Conservation (phyloP, 75 land plant species). For the Larix kaempferi region DNA sequence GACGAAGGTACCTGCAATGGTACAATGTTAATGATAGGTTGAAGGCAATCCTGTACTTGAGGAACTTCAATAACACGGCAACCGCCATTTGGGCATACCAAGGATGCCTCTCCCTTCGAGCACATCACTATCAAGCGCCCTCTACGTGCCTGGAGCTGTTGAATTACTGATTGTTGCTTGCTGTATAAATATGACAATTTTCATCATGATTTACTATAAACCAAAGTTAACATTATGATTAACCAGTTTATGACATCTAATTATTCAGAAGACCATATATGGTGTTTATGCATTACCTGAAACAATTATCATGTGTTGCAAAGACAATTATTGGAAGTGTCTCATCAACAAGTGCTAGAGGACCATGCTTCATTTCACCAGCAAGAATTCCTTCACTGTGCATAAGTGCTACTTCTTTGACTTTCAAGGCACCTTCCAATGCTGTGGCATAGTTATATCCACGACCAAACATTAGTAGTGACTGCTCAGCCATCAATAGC, state of each 20-base stretch:
- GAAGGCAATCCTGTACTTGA: conserved; percentile 86
- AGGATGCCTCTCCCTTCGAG: conserved; percentile 75
- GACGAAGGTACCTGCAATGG: conserved; percentile 77
- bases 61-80: conserved; percentile 90
- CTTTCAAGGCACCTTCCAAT: conserved; percentile 96
- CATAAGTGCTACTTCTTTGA: conserved; percentile 96
- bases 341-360: conserved; percentile 95
- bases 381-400: conserved; percentile 99
- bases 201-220: neutral
- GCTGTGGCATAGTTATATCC: conserved; percentile 99
- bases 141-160: conserved; percentile 94
- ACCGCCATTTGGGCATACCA: conserved; percentile 60
- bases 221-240: neutral
- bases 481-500: conserved; percentile 76
- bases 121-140: conserved; percentile 98
- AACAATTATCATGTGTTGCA: conserved; percentile 90
- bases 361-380: conserved; percentile 99
- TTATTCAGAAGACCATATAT: neutral
- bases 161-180: conserved; percentile 97
- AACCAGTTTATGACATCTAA: neutral
- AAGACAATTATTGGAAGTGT: conserved; percentile 92
- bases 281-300: conserved; percentile 48
- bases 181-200: conserved; percentile 34
- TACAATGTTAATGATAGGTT: conserved; percentile 87
- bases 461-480: conserved; percentile 93